Base-by-base conservation (phyloP, 306 rosid genomes). In the Lablab purpureus region DNA sequence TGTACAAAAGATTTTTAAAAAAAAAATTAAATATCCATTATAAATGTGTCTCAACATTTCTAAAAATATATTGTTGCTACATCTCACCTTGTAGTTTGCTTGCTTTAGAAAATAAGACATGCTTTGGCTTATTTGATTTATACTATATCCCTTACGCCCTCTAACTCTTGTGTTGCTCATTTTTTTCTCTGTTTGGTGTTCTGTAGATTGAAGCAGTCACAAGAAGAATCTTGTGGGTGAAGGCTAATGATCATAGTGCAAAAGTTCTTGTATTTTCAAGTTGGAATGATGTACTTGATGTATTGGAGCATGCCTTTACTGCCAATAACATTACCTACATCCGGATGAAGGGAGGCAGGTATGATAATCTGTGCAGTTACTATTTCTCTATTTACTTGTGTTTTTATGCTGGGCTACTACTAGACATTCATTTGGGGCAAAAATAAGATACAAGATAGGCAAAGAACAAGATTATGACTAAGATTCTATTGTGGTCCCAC, bases 271-370 rank as follows among this genome's bases (percentile, higher is more conserved):
- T 92, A 59, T 95, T 95, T 77, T 92, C 99, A 13, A 95, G 97
- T 83, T 95, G 99, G 99, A 86, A 95, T 65, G 97, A 92, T 83
- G 99, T 92, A 58, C 98, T 95, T 81, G 95, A 94, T 69, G 99
- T 94, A 37, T 73, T 94, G 90, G 97, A 91, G 82, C 97, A 92
- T 69, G 95, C 99, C 66, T 92, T 95, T 80, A 71, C 83, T 41
- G 87, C 91, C 47, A 95, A 92, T 75, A 76, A 65, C 69, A 90
- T 92, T 73, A 86, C 89, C 74, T 88, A 17, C 81, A 67, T 90
- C 74, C 90, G 94, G 67, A 91, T 95, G 99, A 95, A 95, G 79
- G 99, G 99, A 70, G 99, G 99, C 91, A 95, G 99, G 98, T 91
- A 78, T 76, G 83, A 66, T 22, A 70, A 75, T 72, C 56, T 74